phyloP scores from a whole-genome alignment of 2,329 filamentous ascomycete genomes.

The Penicillium corylophilum region DNA sequence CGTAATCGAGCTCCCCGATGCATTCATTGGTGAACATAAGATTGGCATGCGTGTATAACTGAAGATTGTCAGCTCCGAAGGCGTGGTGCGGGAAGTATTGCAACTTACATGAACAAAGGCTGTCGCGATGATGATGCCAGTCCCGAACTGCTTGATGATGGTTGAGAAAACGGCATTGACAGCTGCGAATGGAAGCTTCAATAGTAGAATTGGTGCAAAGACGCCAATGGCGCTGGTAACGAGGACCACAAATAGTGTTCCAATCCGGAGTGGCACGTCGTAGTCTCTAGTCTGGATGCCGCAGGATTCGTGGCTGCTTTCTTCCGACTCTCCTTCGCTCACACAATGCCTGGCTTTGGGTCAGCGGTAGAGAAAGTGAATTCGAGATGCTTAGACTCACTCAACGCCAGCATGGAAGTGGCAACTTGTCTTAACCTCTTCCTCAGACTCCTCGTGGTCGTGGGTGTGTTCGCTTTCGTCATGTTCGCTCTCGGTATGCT shows the following conservation, averaged over 20 bases:
- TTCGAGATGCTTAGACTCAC: slow-evolving; percentile 47
- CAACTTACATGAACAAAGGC: slow-evolving; percentile 40
- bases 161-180: slow-evolving; percentile 55
- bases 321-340: slow-evolving; percentile 47
- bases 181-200: slow-evolving; percentile 56
- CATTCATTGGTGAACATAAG: slow-evolving; percentile 73
- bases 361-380: background rate
- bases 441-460: slow-evolving; percentile 28
- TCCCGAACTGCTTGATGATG: slow-evolving; percentile 62
- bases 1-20: slow-evolving; percentile 64
- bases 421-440: slow-evolving; percentile 52
- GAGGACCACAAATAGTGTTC: slow-evolving; percentile 70
- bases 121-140: slow-evolving; percentile 42
- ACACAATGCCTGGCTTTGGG: slow-evolving; percentile 52
- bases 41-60: slow-evolving; percentile 71
- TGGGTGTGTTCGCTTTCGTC: slow-evolving; percentile 23
- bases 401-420: slow-evolving; percentile 76
- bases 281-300: slow-evolving; percentile 56
- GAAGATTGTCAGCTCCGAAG: background rate
- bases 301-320: slow-evolving; percentile 43
- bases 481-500: slow-evolving; percentile 1
- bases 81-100: background rate
- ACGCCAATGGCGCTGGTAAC: slow-evolving; percentile 68
- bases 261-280: slow-evolving; percentile 66
- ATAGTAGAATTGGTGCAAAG: slow-evolving; percentile 65